Base-by-base conservation (phyloP, 768 basidiomycete species). In the Xerocomus spinulosus region DNA sequence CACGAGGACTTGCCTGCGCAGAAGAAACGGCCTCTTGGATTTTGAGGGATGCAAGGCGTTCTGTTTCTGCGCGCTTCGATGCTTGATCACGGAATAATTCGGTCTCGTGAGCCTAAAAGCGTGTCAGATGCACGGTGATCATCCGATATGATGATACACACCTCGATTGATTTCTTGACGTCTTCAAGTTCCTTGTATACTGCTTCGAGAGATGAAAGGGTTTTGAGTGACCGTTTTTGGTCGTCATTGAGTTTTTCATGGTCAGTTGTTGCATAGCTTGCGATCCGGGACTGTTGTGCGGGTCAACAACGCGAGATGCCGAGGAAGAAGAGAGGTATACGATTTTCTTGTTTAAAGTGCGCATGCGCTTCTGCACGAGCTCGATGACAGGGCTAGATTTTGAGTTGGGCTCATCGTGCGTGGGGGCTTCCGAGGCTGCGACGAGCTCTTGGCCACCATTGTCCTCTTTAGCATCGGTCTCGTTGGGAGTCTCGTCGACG, bases 141-240 rank as follows among this genome's bases (percentile, higher is more conserved):
- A 30, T 25, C 42, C 14, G 17, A 33, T 28, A 18, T n/a, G 46
- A 51, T 24, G 72, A 33, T 37, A 87, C 92, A 29, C 32, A 92
- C 92, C 79, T 95, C 90, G 52, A 93, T 76, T 34, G 77, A 80
- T 64, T 87, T 92, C 67, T 85, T 87, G 36, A 92, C 79, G 48
- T 93, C 92, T 21, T 79, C 82, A 13, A 95, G 69, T 58, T 94
- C 92, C 59, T 88, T 90, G 55, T 83, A 78, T 33, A 83, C 73
- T 9, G 83, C 87, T 59, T 94, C 91, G 18, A 94, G 72, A 6
- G 75, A 73, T 9, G 92, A 79, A 36, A 95, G 79, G 15, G 79
- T 82, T 54, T 80, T 85, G 44, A 93, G 58, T 2, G 78, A 73
- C 28, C 83, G 80, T 54, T 77, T 85, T 70, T 96, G 92, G 67